Base-by-base conservation (phyloP, 1,139 yeast genomes). In the Yamadazyma blattariae region DNA sequence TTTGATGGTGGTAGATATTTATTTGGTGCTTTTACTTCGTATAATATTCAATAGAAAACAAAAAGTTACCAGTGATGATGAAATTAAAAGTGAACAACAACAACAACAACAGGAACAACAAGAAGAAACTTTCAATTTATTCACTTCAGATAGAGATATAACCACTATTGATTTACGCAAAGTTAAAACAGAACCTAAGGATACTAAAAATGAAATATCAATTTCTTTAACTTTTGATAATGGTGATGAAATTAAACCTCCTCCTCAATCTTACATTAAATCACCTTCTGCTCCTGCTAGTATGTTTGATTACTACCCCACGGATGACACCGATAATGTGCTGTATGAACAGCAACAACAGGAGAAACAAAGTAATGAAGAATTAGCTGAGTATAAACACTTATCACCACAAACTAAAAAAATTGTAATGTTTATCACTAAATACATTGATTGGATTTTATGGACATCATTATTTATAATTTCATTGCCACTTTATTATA, bases 401-500 rank as follows among this genome's bases (percentile, higher is more conserved):
- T 29, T 30, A 24, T 32, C 37, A 20, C 46, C 48, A 11, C 29
- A 40, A 17, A 36, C 54, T 15, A 50, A 59, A 36, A 41, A 40
- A 5, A 55, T 71, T 10, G 70, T 71, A 2, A 50, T 68, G 7
- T 67, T 69, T 40, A 55, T 74, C 7, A 57, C 68, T 3, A 58
- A 59, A 21, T 61, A 77, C 47, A 67, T 79, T 37, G 88, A 82
- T 53, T 79, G 82, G 76, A 43, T 72, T 12, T 51, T 79, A 2
- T 79, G 77, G 49, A 35, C 50, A 1, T 28, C 61, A 0, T 39
- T 82, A 15, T 71, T 79, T 37, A 44, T 79, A 5, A 67, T 65
- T 1, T 82, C 89, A 0, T 42, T 81, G 16, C 82, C 83, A 5
- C 57, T 77, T 15, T 79, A 77, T 52, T 77, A 55, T 57, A 54